These are phyloP conservation scores for Citrus hindsii DNA, from an alignment of 345 rosid species.

Conservation along the genomic window DNA sequence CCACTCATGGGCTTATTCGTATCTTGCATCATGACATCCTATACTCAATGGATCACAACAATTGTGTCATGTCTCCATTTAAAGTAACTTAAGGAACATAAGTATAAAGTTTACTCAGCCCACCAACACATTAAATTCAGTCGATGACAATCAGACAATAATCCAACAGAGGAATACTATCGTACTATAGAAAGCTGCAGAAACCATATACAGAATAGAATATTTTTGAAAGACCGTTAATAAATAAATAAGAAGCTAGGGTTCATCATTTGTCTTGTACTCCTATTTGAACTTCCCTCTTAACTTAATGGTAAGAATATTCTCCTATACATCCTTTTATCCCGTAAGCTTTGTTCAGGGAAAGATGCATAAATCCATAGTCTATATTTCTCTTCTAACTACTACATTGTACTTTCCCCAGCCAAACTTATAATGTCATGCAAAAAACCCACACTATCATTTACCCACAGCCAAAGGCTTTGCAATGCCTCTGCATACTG, in stretches of 20 bases:
- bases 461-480: background rate
- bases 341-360: background rate
- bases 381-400: background rate
- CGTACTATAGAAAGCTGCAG: background rate
- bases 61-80: slow-evolving; percentile 6
- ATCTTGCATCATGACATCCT: slow-evolving; percentile 57
- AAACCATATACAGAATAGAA: background rate
- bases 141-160: background rate
- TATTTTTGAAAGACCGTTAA: background rate
- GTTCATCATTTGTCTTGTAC: background rate
- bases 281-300: background rate
- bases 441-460: background rate
- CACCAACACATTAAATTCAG: background rate
- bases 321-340: background rate
- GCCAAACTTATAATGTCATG: background rate
- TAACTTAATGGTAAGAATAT: background rate
- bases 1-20: slow-evolving; percentile 29
- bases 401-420: background rate
- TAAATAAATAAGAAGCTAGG: background rate
- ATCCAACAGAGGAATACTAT: background rate
- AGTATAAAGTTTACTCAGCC: background rate
- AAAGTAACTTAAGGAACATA: background rate
- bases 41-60: slow-evolving; percentile 9
- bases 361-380: background rate
- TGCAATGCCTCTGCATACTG: background rate